Base-by-base conservation (phyloP, 148 eudicot species). In the Rhododendron mucronatum region DNA sequence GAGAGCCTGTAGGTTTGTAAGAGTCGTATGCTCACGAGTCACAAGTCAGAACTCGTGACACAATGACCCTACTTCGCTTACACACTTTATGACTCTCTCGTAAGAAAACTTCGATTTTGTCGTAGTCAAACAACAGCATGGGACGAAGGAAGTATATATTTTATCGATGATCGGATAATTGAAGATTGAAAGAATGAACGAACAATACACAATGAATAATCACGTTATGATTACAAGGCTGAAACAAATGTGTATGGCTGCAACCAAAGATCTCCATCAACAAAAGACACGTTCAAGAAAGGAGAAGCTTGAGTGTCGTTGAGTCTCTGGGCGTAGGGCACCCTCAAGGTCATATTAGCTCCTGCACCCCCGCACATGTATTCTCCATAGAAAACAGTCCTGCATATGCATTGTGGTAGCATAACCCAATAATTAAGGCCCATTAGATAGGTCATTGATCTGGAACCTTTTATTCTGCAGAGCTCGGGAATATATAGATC, bases 191-290 rank as follows among this genome's bases (percentile, higher is more conserved):
- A 16, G 21, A 57, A 57, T 1, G 35, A 28, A 12, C 28, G 69
- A 63, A 23, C 12, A 7, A 63, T 6, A 59, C 51, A 10, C 51
- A 10, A 48, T 11, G 13, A 48, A 55, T 57, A 63, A 35, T 77
- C 7, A 35, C 37, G 6, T 11, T 77, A 39, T 2, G 0, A 39
- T 23, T 47, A 12, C 30, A n/a, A 11, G 0, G n/a, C 2, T 39
- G 57, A 48, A 18, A 48, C 10, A 9, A 28, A 26, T 18, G 13
- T 26, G 59, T 30, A 87, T 87, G 93, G 86, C 35, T 92, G 92
- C 83, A 96, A 87, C 99, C 99, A 96, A 82, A 90, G 95, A 91
- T 94, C 95, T 44, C 92, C 95, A 76, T 96, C 95, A 80, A 96
- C 91, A 88, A 89, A 96, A 75, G 97, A 91, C 26, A 86, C 41